Evolutionary conservation across 2,329 filamentous ascomycete species (phyloP).

Genomic region (Trichoderma sp.): DNA sequence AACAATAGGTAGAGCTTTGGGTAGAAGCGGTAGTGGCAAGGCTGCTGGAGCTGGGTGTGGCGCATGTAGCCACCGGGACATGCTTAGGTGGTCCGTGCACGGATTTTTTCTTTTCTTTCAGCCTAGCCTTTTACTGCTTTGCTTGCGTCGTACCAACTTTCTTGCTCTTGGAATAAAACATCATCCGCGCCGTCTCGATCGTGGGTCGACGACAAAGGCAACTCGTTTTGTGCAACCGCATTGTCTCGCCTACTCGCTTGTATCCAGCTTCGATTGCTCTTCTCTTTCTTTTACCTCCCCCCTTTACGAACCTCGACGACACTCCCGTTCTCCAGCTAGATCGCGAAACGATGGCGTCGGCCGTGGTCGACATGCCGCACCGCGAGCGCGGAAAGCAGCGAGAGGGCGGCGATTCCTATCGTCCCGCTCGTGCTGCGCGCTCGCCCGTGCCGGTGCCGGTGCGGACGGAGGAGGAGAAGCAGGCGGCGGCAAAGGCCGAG

Average conservation of each 20-base stretch:
- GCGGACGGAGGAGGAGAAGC: slow-evolving; percentile 76
- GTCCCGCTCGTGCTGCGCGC: slow-evolving; percentile 38
- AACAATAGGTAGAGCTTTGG: not conserved
- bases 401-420: slow-evolving; percentile 45
- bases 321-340: not conserved
- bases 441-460: slow-evolving; percentile 38
- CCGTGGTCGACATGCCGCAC: slow-evolving; percentile 41
- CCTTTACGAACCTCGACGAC: not conserved
- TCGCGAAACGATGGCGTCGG: slow-evolving; percentile 42
- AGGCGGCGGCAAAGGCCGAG: slow-evolving; percentile 84
- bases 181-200: slow-evolving; percentile 5
- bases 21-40: not conserved
- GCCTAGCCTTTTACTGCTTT: not conserved
- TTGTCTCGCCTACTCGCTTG: not conserved
- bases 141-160: not conserved
- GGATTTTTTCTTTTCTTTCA: slow-evolving; percentile 28
- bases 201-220: not conserved
- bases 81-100: slow-evolving; percentile 24
- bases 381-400: slow-evolving; percentile 37
- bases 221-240: not conserved
- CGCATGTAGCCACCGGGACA: not conserved
- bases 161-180: not conserved
- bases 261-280: not conserved
- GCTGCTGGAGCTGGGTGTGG: slow-evolving; percentile 1
- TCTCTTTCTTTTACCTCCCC: not conserved